Percentiles rank a stretch among this genome's conserved stretches.
Conservation (phyloP, 2,329 filamentous ascomycete species). For the Mycosphaerella sp. region DNA sequence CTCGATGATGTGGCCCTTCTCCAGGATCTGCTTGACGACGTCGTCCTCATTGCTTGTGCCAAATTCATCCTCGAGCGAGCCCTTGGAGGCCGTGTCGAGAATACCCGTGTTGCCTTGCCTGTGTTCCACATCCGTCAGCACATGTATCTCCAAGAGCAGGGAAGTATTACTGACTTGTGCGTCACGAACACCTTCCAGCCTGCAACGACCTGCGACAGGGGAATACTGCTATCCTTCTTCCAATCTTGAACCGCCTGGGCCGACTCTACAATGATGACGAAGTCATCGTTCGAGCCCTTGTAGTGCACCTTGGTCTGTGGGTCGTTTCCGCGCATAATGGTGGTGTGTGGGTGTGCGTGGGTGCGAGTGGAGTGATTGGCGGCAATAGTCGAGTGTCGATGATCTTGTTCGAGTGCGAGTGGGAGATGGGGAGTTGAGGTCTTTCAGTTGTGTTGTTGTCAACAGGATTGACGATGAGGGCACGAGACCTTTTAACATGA, state of each 20-base stretch:
- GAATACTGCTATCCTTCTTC: constrained; percentile 70
- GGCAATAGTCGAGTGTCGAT: background rate
- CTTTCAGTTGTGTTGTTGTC: background rate
- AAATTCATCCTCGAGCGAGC: constrained; percentile 76
- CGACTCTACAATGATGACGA: constrained; percentile 60
- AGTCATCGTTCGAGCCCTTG: constrained; percentile 68
- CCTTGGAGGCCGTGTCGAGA: constrained; percentile 68
- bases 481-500: constrained; percentile 8
- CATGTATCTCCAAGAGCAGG: too few species aligned
- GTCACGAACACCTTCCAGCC: constrained; percentile 86
- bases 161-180: constrained; percentile 61
- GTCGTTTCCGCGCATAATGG: constrained; percentile 57
- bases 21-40: constrained; percentile 72
- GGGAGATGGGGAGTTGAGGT: too few species aligned
- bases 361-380: background rate
- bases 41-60: constrained; percentile 74
- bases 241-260: constrained; percentile 66
- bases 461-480: background rate
- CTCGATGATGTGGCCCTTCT: constrained; percentile 65
- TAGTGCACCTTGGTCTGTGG: constrained; percentile 73
- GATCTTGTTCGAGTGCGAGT: background rate
- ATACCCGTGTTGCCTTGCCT: constrained; percentile 84
- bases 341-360: background rate
- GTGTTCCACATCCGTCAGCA: constrained; percentile 9
- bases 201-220: constrained; percentile 77